Evolutionary conservation across 2,329 filamentous ascomycete species (phyloP).

Genomic region (Ophiocordyceps camponoti-leonardi): DNA sequence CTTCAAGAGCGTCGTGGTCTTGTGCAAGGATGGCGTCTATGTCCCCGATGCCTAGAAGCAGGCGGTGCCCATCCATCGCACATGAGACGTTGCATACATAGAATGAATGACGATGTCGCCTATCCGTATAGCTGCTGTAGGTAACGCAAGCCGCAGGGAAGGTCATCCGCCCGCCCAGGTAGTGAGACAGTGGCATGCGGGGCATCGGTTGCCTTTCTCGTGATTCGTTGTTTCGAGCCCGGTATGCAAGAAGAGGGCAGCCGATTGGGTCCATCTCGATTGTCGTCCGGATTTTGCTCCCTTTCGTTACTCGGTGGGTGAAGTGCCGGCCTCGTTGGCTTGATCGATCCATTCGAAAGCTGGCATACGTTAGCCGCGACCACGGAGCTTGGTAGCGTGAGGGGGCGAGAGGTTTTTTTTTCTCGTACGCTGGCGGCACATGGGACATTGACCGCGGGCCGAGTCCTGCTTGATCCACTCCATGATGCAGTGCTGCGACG

Average conservation of each 20-base stretch:
- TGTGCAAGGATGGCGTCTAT: constrained; percentile 74
- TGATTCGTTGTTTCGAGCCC: background rate
- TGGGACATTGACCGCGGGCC: constrained; percentile 85
- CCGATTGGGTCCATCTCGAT: background rate
- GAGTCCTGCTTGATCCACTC: constrained; percentile 95
- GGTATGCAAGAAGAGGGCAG: background rate
- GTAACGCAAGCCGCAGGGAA: background rate
- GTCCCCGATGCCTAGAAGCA: constrained; percentile 22
- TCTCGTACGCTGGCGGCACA: constrained; percentile 79
- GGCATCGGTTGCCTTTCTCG: background rate
- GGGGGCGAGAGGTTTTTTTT: background rate
- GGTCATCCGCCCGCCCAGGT: background rate
- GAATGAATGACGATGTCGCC: background rate
- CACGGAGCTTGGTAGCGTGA: background rate
- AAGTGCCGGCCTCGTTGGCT: constrained; percentile 10
- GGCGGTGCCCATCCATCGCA: constrained; percentile 5
- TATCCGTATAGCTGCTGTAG: background rate
- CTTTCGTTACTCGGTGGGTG: constrained; percentile 10
- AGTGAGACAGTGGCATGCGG: background rate
- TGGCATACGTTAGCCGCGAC: constrained; percentile 4
- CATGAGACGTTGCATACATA: background rate
- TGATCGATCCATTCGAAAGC: constrained; percentile 25
- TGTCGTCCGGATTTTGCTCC: background rate
- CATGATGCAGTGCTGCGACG: constrained; percentile 68
- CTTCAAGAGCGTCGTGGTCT: constrained; percentile 85